Conservation (phyloP, 2,329 filamentous ascomycete genomes). For the Nigrograna mackinnonii region DNA sequence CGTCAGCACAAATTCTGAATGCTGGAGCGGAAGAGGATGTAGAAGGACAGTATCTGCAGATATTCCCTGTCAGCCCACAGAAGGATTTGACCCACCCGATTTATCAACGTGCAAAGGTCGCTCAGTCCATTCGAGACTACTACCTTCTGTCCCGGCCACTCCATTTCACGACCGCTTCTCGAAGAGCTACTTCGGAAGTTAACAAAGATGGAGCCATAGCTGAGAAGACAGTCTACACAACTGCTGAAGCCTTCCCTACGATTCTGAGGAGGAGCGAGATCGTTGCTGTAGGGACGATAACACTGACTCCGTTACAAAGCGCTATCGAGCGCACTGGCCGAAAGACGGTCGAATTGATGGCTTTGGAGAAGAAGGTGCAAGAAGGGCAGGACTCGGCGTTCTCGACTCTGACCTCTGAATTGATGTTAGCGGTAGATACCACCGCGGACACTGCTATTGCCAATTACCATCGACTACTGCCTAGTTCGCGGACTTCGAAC, state of each 20-base stretch:
- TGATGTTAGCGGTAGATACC: conserved; percentile 76
- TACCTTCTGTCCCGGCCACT: conserved; percentile 77
- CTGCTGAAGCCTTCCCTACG: conserved; percentile 85
- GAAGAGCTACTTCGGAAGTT: conserved; percentile 69
- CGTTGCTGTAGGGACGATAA: conserved; percentile 66
- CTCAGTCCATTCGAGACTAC: conserved; percentile 83
- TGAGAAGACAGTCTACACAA: conserved; percentile 83
- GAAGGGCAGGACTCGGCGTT: conserved; percentile 74
- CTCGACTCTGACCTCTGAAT: conserved; percentile 71
- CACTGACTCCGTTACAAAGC: conserved; percentile 78
- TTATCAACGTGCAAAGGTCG: conserved; percentile 84
- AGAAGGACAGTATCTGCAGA: conserved; percentile 87
- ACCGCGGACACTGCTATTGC: conserved; percentile 76
- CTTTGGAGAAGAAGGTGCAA: conserved; percentile 73
- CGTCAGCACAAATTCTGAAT: conserved; percentile 78
- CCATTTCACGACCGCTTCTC: conserved; percentile 75
- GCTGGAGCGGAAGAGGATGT: conserved; percentile 73
- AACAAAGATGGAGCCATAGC: conserved; percentile 72
- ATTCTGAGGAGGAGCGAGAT: conserved; percentile 89
- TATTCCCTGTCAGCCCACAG: conserved; percentile 79
- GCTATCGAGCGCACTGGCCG: conserved; percentile 86
- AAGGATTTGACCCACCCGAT: conserved; percentile 82
- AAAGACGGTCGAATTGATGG: conserved; percentile 83
- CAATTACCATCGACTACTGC: conserved; percentile 75
- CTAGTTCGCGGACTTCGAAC: conserved; percentile 49